phyloP scores from a whole-genome alignment of 148 eudicot species.

The Chenopodium suecicum region DNA sequence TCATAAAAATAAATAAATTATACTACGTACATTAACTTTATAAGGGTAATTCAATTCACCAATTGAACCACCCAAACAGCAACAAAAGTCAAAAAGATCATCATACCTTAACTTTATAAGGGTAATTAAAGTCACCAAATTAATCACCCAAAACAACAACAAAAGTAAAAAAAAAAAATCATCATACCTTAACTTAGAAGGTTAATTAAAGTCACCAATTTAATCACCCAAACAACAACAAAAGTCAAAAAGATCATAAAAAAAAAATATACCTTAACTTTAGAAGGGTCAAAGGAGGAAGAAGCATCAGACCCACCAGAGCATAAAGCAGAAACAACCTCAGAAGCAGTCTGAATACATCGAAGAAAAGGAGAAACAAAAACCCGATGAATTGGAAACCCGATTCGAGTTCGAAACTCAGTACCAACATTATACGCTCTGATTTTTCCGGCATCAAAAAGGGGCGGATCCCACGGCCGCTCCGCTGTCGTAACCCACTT shows the following conservation, averaged over 20 bases:
- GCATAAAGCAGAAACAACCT: constrained; percentile 54
- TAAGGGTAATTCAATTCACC: too few relatives aligned
- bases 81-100: neutral
- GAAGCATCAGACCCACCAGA: constrained; percentile 31
- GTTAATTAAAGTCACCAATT: neutral
- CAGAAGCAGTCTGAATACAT: constrained; percentile 76
- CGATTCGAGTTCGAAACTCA: constrained; percentile 39
- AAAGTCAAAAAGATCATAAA: neutral
- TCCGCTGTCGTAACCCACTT: constrained; percentile 54
- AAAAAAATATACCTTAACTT: constrained; percentile 51
- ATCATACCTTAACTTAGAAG: neutral
- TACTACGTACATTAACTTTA: neutral
- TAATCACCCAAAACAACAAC: too few relatives aligned
- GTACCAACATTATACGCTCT: constrained; percentile 58
- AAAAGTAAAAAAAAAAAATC: neutral
- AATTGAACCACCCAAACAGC: too few relatives aligned
- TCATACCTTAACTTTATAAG: too few relatives aligned
- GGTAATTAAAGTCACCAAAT: too few relatives aligned
- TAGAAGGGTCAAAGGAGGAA: constrained; percentile 45
- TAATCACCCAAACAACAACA: neutral
- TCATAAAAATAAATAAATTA: too few relatives aligned
- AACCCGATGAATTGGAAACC: constrained; percentile 69
- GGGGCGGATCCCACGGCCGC: constrained; percentile 93
- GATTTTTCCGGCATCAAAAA: constrained; percentile 44
- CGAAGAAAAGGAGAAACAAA: constrained; percentile 79